Conservation (phyloP, 371 early-diverging fungal genomes). For the Zychaea mexicana region DNA sequence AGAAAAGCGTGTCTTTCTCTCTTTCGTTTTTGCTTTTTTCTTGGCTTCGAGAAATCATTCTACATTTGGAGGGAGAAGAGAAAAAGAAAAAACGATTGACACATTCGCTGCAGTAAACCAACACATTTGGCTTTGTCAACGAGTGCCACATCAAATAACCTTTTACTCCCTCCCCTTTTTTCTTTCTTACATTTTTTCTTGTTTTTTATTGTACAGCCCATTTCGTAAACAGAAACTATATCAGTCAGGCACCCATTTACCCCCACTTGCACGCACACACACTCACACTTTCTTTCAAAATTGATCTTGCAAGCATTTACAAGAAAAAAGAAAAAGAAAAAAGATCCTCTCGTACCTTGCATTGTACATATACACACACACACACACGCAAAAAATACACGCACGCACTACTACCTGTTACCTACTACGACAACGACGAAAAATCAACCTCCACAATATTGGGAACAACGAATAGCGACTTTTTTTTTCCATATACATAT, state of each 20-base stretch:
- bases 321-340: too few species aligned
- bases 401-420: too few species aligned
- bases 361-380: neutral
- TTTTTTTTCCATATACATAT: neutral
- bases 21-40: neutral
- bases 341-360: too few species aligned
- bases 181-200: neutral
- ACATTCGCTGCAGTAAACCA: neutral
- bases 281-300: too few species aligned
- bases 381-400: neutral
- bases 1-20: too few species aligned
- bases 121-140: neutral
- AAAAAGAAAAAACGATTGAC: neutral
- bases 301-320: too few species aligned
- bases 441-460: neutral
- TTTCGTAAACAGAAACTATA: too few species aligned
- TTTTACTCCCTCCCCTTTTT: neutral
- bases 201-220: neutral
- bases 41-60: neutral
- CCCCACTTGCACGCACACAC: too few species aligned
- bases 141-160: neutral
- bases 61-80: neutral
- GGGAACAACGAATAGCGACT: neutral
- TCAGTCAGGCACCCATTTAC: too few species aligned
- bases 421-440: neutral